Base-by-base conservation (phyloP, 805 yeast genomes). In the Kuraishia piskuri region DNA sequence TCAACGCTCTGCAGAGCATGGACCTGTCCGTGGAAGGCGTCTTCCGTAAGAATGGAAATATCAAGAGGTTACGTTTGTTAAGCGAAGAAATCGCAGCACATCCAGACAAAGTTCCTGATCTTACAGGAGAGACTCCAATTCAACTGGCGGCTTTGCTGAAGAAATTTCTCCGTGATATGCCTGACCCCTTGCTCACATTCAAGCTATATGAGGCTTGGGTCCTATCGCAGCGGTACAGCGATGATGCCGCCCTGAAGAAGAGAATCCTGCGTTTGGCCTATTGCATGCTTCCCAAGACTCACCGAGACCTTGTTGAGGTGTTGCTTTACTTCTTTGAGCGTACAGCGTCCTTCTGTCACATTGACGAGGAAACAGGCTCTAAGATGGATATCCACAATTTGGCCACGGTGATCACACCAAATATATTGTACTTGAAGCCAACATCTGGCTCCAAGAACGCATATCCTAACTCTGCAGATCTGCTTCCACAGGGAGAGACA, bases 21-120 rank as follows among this genome's bases (percentile, higher is more conserved):
- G 98, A 94, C 68, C 82, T 92, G 86, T 88, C 97, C 2, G 90
- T 84, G 26, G 99, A 94, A 68, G 99, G 99, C 55, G 86, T 94
- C 3, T 94, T 94, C 77, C 81, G 99, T 62, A 86, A 91, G 64
- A 94, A 94, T 65, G 99, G 99, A 63, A 94, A 94, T 65, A 91
- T 94, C 63, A 83, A 90, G 61, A 78, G 88, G 48, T 73, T 92
- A 51, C 81, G 86, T 59, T 88, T 84, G 58, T 70, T 91, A 54
- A 79, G 90, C 0, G 89, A 82, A 52, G 77, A 74, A 50, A 85
- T 92, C 58, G 94, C 94, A 68, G 73, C 77, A 48, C 75, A 79
- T 59, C 96, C 97, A 1, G 77, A 82, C 22, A 79, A 75, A 54
- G 77, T 84, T 8, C 94, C 95, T 0, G 83, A 84, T 59, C 76